These are phyloP conservation scores for Edaphochlamys debaryana DNA, from an alignment of 139 green algal species.

Conservation along the genomic window DNA sequence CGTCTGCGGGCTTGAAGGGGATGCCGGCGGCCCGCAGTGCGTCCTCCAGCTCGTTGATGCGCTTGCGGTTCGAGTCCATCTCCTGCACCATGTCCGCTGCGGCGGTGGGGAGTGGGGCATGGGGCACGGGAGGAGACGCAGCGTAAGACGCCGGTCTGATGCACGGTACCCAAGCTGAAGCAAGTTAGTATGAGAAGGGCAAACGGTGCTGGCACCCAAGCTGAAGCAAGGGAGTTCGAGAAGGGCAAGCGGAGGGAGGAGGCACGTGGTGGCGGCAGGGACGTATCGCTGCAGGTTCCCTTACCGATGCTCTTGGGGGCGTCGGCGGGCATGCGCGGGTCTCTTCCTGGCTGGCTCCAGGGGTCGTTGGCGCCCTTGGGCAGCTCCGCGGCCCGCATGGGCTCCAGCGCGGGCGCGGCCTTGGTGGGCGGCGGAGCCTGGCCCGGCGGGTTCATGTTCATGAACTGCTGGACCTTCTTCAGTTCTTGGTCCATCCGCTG, in stretches of 20 bases:
- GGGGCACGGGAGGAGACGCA: too few species aligned
- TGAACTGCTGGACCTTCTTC: slow-evolving; percentile 6
- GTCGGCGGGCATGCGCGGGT: slow-evolving; percentile 6
- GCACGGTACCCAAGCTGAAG: too few species aligned
- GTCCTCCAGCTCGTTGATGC: neutral
- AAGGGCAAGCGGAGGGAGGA: too few species aligned
- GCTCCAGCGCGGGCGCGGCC: neutral
- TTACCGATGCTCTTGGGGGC: neutral
- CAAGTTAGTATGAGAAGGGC: too few species aligned
- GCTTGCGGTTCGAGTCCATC: neutral
- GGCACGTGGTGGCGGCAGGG: too few species aligned
- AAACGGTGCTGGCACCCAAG: too few species aligned
- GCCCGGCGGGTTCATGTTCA: neutral
- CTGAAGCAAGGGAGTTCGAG: too few species aligned
- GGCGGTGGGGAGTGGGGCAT: too few species aligned
- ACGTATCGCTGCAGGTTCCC: too few species aligned
- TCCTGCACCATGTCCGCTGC: neutral
- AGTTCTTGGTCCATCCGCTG: slow-evolving; percentile 5
- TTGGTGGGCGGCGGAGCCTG: neutral
- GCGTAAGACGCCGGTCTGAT: too few species aligned
- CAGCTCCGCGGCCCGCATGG: neutral
- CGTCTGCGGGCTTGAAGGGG: neutral
- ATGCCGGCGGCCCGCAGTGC: neutral
- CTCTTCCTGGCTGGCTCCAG: slow-evolving; percentile 19
- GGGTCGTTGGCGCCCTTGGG: neutral